A percentile compares a stretch with the other conserved stretches of the same genome.
Conservation (phyloP, 768 basidiomycete species). For the Auricularia sp. region DNA sequence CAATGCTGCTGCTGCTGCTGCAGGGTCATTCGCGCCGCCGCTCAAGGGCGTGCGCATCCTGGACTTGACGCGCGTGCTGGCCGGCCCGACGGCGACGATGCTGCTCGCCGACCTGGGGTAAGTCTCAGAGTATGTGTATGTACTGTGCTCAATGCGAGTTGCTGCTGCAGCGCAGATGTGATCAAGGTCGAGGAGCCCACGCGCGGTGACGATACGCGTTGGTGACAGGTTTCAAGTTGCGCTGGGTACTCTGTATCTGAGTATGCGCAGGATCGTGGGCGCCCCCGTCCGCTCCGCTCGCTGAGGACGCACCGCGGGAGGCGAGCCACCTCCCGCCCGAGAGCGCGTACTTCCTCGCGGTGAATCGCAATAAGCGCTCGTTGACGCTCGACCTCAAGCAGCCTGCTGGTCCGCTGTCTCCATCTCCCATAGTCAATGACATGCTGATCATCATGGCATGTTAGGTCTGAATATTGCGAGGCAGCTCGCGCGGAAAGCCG, state of each 20-base stretch:
- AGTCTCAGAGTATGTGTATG: neutral
- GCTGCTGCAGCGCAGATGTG: conserved; percentile 59
- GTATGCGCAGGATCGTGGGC: conserved; percentile 35
- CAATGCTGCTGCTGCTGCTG: too few species aligned
- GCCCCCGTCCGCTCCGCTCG: conserved; percentile 29
- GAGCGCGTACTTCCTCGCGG: conserved; percentile 84
- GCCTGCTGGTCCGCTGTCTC: too few species aligned
- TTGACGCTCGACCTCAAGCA: conserved; percentile 81
- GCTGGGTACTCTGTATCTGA: conserved; percentile 14
- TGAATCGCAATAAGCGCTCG: conserved; percentile 83
- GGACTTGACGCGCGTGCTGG: conserved; percentile 82
- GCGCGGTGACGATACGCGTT: conserved; percentile 84
- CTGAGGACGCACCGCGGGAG: conserved; percentile 35
- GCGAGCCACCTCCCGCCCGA: conserved; percentile 70
- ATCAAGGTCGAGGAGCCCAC: conserved; percentile 80
- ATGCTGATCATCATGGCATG: conserved; percentile 17
- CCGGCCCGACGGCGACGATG: conserved; percentile 91
- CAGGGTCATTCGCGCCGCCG: conserved; percentile 36
- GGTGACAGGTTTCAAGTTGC: conserved; percentile 12
- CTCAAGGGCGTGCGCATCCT: conserved; percentile 73
- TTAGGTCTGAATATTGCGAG: conserved; percentile 69
- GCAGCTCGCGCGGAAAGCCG: conserved; percentile 59
- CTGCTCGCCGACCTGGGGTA: conserved; percentile 71
- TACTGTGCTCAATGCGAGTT: neutral
- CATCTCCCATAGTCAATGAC: too few species aligned